These are phyloP conservation scores for Venturia carpophila DNA, from an alignment of 2,329 filamentous ascomycete genomes.

Conservation along the genomic window DNA sequence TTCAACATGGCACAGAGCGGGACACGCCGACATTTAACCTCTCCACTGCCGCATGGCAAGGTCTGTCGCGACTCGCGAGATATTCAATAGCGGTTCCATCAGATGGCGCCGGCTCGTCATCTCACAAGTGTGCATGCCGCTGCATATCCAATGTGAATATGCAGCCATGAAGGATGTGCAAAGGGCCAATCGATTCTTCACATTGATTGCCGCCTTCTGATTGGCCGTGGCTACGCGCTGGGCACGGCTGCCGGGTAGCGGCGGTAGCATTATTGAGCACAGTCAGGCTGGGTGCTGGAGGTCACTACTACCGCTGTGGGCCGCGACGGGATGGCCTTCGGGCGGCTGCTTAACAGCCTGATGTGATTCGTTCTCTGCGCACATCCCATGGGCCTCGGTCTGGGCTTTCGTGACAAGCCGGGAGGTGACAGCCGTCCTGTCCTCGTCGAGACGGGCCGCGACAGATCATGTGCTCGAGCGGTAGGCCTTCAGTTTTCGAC, in stretches of 20 bases:
- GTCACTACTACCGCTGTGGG: neutral
- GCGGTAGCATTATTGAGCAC: neutral
- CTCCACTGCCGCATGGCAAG: neutral
- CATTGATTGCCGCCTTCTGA: neutral
- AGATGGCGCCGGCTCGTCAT: neutral
- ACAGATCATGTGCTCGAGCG: too few relatives aligned
- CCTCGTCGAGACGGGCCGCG: neutral
- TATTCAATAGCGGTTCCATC: slow-evolving; percentile 12
- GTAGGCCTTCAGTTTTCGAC: too few relatives aligned
- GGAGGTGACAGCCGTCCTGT: neutral
- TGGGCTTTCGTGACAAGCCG: neutral
- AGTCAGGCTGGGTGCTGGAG: neutral
- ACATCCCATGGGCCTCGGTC: neutral
- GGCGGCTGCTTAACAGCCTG: slow-evolving; percentile 10
- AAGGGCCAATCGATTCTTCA: neutral
- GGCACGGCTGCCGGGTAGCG: neutral
- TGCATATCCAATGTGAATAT: slow-evolving; percentile 10
- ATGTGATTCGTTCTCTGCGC: neutral
- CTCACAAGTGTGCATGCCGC: slow-evolving; percentile 2
- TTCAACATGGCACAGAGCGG: neutral
- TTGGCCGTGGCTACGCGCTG: slow-evolving; percentile 9
- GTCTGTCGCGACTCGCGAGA: slow-evolving; percentile 4
- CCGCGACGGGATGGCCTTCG: neutral
- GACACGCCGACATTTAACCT: slow-evolving; percentile 4
- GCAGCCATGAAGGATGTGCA: neutral